Percentiles rank a stretch among this genome's conserved stretches.
These are phyloP conservation scores for Kurtzmaniella fragi DNA, from an alignment of 805 yeast genomes.

Conservation along the genomic window DNA sequence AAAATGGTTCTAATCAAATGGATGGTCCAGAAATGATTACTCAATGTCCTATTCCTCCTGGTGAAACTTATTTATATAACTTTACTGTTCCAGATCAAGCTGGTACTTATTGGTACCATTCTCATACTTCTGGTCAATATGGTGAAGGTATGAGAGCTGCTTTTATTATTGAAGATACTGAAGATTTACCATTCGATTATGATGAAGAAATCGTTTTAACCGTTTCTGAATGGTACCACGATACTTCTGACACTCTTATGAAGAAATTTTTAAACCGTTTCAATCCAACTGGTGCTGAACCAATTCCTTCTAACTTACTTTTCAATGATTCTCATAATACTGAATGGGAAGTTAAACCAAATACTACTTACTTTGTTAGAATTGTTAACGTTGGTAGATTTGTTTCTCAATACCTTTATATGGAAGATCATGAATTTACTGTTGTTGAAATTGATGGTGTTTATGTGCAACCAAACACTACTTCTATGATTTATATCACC, in stretches of 20 bases:
- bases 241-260: constrained; percentile 42
- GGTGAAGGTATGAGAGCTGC: constrained; percentile 90
- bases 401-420: constrained; percentile 52
- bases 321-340: constrained; percentile 62
- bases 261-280: constrained; percentile 52
- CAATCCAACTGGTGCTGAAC: constrained; percentile 85
- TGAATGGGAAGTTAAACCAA: constrained; percentile 51
- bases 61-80: constrained; percentile 70
- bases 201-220: constrained; percentile 60
- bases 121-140: constrained; percentile 85
- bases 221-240: constrained; percentile 62
- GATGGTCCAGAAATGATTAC: constrained; percentile 89
- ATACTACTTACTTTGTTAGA: constrained; percentile 60
- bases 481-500: constrained; percentile 56
- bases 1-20: constrained; percentile 67
- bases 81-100: constrained; percentile 79
- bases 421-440: constrained; percentile 38
- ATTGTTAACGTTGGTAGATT: constrained; percentile 66
- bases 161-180: constrained; percentile 64
- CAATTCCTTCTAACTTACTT: constrained; percentile 62
- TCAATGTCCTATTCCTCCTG: constrained; percentile 91
- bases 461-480: constrained; percentile 51
- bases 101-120: constrained; percentile 97
- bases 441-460: constrained; percentile 45
- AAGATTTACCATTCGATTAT: constrained; percentile 48